Conservation (phyloP, 208 protist species). For the Trypanosoma boissoni region DNA sequence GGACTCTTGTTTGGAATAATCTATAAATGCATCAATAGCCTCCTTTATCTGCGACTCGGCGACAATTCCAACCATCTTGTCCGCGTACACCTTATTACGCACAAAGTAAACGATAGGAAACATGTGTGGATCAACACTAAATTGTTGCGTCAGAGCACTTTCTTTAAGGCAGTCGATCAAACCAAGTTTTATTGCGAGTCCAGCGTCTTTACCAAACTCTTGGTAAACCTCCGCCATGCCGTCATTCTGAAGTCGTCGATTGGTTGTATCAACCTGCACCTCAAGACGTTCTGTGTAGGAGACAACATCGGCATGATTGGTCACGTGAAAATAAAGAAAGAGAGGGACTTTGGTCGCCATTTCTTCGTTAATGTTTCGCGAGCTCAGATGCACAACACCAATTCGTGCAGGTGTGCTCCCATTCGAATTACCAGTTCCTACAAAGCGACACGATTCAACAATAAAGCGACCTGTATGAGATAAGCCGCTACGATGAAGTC, state of each 20-base stretch:
- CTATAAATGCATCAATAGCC: slow-evolving; percentile 83
- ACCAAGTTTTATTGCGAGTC: slow-evolving; percentile 81
- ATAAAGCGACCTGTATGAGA: too few species aligned
- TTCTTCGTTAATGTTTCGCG: slow-evolving; percentile 65
- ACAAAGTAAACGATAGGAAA: slow-evolving; percentile 89
- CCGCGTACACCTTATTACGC: slow-evolving; percentile 49
- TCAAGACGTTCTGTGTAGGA: slow-evolving; percentile 59
- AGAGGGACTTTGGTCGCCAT: slow-evolving; percentile 77
- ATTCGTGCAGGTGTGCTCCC: slow-evolving; percentile 12
- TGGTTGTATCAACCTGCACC: slow-evolving; percentile 71
- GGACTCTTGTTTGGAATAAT: slow-evolving; percentile 59
- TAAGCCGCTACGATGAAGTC: too few species aligned
- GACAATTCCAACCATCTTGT: slow-evolving; percentile 81
- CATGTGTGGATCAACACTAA: slow-evolving; percentile 65
- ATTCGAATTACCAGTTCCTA: background rate
- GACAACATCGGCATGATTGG: slow-evolving; percentile 65
- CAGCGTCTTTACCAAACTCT: slow-evolving; percentile 74
- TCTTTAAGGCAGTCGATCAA: slow-evolving; percentile 76
- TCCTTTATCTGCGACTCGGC: slow-evolving; percentile 83
- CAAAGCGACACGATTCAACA: background rate
- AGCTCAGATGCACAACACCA: slow-evolving; percentile 65
- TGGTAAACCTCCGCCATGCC: slow-evolving; percentile 60
- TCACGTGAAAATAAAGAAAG: slow-evolving; percentile 82
- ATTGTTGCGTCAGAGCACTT: slow-evolving; percentile 58
- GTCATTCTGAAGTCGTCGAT: slow-evolving; percentile 42